Evolutionary conservation across 306 rosid species (phyloP), one percentile per base, ranked within the genome.

Genomic region (Fragaria iinumae): DNA sequence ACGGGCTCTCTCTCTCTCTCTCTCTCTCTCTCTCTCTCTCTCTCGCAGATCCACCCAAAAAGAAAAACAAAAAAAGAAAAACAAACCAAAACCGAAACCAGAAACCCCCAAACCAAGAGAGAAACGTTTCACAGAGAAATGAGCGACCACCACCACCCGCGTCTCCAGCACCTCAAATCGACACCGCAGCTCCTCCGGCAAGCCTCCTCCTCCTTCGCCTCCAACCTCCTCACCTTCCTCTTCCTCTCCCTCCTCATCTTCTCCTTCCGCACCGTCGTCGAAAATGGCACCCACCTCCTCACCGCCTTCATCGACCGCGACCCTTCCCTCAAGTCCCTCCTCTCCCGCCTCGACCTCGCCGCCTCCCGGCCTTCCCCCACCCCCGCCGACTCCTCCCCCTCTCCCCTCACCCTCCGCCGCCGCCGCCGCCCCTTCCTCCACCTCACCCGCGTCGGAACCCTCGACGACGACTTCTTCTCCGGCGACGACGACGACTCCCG

Each of bases 361-460:
- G 80, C 79, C 67, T n/a, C 47, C 55, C 2, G 6, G 17, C 82
- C 78, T 4, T 72, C 39, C 25, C 79, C 39, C 74, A 56, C 45
- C 10, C 60, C 16, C 88, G 82, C 62, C 88, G 86, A n/a, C n/a
- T n/a, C 79, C 67, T n/a, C 45, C 10, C 60, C 4, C 17, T 83
- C 78, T 4, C 72, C 39, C 25, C 79, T 34, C 74, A 56, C 45
- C 10, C 60, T 73, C 16, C 88, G 82, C 62, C 88, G 86, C 52
- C 87, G 78, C 76, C 89, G 85, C 11, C 92, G 91, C 2, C 97
- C 97, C 3, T 91, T 92, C 10, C 92, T 96, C 2, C 98, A 92
- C 68, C 98, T 92, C 69, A 88, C 98, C 70, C 91, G 97, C 1
- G 96, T 92, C 63, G 93, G 96, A 73, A 91, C 98, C 87, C 89